Conservation (phyloP, 371 early-diverging fungal species). For the Haplosporangium sp. region DNA sequence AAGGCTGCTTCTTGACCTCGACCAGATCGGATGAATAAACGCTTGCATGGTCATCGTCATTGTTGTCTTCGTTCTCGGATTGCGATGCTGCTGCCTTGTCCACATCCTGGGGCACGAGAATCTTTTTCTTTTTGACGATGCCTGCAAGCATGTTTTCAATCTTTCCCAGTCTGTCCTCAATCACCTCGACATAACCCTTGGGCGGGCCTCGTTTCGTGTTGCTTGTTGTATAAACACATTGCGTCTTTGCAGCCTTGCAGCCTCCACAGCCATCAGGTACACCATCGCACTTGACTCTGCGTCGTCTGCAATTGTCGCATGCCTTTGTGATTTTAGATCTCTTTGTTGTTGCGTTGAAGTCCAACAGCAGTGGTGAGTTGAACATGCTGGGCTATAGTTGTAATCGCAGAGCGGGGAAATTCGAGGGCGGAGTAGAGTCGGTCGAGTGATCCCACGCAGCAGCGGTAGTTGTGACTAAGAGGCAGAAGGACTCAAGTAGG, state of each 20-base stretch:
- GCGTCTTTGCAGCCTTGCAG: constrained; percentile 58
- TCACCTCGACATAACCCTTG: constrained; percentile 78
- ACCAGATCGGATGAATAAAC: constrained; percentile 39
- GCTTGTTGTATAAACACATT: constrained; percentile 63
- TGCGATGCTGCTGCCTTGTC: constrained; percentile 14
- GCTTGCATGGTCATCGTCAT: constrained; percentile 40
- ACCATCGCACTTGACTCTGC: constrained; percentile 67
- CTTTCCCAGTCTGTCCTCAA: constrained; percentile 74
- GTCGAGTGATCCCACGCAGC: no score
- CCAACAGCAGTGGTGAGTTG: constrained; percentile 49
- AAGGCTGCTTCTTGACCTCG: constrained; percentile 45
- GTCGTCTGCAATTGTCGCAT: constrained; percentile 62
- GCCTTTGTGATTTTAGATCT: constrained; percentile 55
- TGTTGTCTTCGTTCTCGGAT: constrained; percentile 19
- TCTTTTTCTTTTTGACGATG: constrained; percentile 57
- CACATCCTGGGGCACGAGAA: constrained; percentile 4
- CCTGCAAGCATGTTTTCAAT: constrained; percentile 71
- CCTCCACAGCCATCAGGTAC: constrained; percentile 59
- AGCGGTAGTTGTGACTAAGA: no score
- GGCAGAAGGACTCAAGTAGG: no score
- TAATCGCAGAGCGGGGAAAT: no score
- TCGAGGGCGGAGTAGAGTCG: no score
- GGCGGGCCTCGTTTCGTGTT: constrained; percentile 74
- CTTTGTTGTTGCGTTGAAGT: constrained; percentile 45
- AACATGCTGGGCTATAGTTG: constrained; percentile 46